phyloP scores from a whole-genome alignment of 495 filamentous ascomycete species.

The Penicillium chermesinum region DNA sequence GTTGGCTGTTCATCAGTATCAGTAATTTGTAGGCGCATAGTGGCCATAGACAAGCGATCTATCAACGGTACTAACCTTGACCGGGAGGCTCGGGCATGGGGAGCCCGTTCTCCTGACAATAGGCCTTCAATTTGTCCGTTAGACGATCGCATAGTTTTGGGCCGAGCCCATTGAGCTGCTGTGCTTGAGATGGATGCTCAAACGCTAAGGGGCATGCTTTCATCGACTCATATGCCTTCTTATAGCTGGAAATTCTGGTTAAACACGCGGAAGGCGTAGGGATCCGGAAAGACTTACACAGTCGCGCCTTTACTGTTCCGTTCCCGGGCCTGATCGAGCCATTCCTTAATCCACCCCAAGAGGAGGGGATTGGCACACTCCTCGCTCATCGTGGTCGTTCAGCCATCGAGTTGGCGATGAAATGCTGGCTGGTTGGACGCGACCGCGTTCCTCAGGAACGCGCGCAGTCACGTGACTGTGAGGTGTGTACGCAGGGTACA shows the following conservation, averaged over 20 bases:
- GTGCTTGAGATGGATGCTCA: constrained; percentile 67
- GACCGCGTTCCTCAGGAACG: constrained; percentile 20
- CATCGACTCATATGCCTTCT: constrained; percentile 75
- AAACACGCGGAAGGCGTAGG: constrained; percentile 3
- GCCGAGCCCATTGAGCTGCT: constrained; percentile 68
- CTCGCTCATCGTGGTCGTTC: constrained; percentile 31
- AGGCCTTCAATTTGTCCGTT: constrained; percentile 59
- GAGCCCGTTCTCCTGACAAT: constrained; percentile 65
- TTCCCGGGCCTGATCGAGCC: constrained; percentile 68
- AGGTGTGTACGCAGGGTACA: background rate
- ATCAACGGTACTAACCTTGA: constrained; percentile 18
- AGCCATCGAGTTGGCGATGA: constrained; percentile 6
- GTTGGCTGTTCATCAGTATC: constrained; percentile 14
- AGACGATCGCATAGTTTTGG: constrained; percentile 64
- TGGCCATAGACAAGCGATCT: background rate
- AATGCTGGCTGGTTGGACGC: constrained; percentile 9
- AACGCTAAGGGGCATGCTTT: constrained; percentile 72
- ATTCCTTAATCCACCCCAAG: constrained; percentile 72
- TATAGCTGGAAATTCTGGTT: constrained; percentile 50
- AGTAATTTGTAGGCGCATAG: background rate
- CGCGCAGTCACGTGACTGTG: constrained; percentile 14
- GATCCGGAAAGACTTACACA: constrained; percentile 36
- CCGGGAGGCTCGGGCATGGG: constrained; percentile 61
- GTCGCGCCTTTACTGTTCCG: constrained; percentile 65
- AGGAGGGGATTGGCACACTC: constrained; percentile 69